A percentile compares a stretch with the other conserved stretches of the same genome.
phyloP scores from a whole-genome alignment of 805 yeast species.

The Aciculoconidium aculeatum region DNA sequence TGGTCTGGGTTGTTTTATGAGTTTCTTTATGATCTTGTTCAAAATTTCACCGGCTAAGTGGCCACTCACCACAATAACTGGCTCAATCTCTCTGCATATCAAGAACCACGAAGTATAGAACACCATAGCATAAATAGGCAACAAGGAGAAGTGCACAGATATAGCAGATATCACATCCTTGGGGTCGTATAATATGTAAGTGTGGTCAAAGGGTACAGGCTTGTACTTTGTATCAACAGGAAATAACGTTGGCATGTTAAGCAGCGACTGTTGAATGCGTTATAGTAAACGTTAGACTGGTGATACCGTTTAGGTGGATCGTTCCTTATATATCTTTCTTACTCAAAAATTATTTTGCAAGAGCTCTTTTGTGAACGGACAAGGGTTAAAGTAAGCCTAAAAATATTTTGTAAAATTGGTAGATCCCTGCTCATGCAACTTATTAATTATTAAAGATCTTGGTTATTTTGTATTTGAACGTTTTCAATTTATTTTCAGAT shows the following conservation, averaged over 20 bases:
- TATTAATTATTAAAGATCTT: too few species aligned
- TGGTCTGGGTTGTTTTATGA: conserved; percentile 74
- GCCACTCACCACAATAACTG: conserved; percentile 77
- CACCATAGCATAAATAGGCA: conserved; percentile 74
- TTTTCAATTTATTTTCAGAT: too few species aligned
- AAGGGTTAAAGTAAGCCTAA: too few species aligned
- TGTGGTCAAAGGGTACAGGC: conserved; percentile 73
- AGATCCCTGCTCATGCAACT: too few species aligned
- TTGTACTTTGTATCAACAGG: conserved; percentile 10
- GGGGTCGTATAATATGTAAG: conserved; percentile 76
- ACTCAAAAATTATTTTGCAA: too few species aligned
- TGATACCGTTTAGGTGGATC: too few species aligned
- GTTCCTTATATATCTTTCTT: too few species aligned
- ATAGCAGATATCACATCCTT: conserved; percentile 51
- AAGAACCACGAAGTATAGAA: conserved; percentile 83
- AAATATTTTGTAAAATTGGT: too few species aligned
- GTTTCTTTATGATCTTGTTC: conserved; percentile 61
- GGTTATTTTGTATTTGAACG: too few species aligned
- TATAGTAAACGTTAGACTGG: too few species aligned
- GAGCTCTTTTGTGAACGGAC: too few species aligned
- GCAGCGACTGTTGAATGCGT: too few species aligned
- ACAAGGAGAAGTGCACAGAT: conserved; percentile 67
- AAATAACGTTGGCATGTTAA: conserved; percentile 13
- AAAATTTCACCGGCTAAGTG: conserved; percentile 72
- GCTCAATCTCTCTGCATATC: conserved; percentile 77